Conservation (phyloP, 345 rosid genomes). For the Eucalyptus erythrocorys region DNA sequence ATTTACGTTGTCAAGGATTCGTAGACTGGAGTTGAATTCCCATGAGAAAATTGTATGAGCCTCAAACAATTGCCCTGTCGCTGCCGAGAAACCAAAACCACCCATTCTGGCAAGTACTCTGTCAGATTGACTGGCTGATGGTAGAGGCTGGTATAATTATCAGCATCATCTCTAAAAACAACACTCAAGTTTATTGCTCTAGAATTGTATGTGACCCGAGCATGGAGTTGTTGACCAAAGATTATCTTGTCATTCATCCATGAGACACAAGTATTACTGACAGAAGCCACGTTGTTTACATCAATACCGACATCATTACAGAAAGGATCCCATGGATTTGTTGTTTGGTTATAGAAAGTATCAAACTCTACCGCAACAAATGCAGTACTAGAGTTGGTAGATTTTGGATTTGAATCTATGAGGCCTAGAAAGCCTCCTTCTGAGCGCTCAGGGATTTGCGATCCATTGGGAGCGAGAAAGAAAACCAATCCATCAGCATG, state of each 20-base stretch:
- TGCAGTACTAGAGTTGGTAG: too few relatives aligned
- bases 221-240: rapidly evolving
- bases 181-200: background rate
- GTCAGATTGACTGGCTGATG: background rate
- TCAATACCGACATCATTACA: background rate
- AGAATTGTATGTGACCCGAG: background rate
- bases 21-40: background rate
- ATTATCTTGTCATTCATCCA: background rate
- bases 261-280: background rate
- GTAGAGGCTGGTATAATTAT: background rate
- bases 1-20: background rate
- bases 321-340: background rate
- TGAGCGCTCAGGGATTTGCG: background rate
- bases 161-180: background rate
- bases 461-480: background rate
- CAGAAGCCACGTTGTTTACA: background rate
- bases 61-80: background rate
- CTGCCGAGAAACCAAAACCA: background rate
- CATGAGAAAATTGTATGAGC: background rate
- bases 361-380: too few relatives aligned
- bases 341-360: background rate
- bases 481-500: slow-evolving; percentile 1
- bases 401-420: background rate
- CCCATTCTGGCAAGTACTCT: background rate
- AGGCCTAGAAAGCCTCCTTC: rapidly evolving